These are phyloP conservation scores for Aspergillus ustus DNA, from an alignment of 2,329 filamentous ascomycete species.

Conservation along the genomic window DNA sequence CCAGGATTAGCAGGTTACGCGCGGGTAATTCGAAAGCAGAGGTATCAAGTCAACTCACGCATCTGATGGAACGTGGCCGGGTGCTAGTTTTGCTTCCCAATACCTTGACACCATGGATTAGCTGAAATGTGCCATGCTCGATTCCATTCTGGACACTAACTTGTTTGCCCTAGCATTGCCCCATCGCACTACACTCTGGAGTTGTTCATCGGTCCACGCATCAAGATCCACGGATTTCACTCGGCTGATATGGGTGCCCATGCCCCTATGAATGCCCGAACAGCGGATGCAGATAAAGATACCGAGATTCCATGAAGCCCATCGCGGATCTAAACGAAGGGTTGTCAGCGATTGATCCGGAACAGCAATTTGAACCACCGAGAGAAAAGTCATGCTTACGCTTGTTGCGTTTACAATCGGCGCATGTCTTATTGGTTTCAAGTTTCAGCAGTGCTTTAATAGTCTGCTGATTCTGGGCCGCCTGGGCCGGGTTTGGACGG, in stretches of 20 bases:
- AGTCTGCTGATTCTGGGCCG: constrained; percentile 89
- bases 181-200: constrained; percentile 92
- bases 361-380: not conserved
- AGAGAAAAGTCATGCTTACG: constrained; percentile 60
- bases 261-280: constrained; percentile 96
- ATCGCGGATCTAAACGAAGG: constrained; percentile 76
- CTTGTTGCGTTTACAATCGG: constrained; percentile 99
- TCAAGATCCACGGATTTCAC: constrained; percentile 99
- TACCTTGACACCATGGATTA: constrained; percentile 54
- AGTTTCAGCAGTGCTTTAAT: constrained; percentile 95
- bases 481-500: constrained; percentile 75
- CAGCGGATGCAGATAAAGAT: constrained; percentile 98
- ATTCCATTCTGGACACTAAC: constrained; percentile 48
- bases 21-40: not conserved
- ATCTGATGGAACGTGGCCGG: constrained; percentile 91
- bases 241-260: constrained; percentile 97
- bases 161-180: constrained; percentile 96
- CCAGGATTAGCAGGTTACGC: constrained; percentile 19
- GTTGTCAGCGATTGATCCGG: constrained; percentile 24
- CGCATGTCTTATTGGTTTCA: constrained; percentile 93
- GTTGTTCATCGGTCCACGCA: constrained; percentile 97
- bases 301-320: constrained; percentile 98
- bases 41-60: constrained; percentile 53
- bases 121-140: not conserved
- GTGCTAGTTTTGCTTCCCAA: constrained; percentile 93